These are phyloP conservation scores for Colletotrichum tofieldiae DNA, from an alignment of 2,329 filamentous ascomycete genomes.

Conservation along the genomic window DNA sequence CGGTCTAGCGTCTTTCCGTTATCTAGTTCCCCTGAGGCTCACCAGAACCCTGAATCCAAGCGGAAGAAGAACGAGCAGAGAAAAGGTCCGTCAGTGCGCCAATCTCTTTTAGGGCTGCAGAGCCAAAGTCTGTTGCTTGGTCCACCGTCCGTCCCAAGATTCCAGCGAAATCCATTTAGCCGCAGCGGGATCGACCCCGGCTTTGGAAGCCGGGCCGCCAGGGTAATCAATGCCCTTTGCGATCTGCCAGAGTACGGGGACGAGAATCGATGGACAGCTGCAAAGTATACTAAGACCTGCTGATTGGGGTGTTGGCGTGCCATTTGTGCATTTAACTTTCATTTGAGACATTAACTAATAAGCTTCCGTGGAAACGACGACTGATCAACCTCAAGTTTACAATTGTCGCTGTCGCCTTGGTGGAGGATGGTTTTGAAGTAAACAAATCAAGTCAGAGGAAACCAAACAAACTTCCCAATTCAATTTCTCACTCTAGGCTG, in stretches of 20 bases:
- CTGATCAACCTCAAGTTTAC: neutral
- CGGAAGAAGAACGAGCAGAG: neutral
- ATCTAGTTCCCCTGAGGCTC: conserved; percentile 24
- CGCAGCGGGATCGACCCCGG: conserved; percentile 36
- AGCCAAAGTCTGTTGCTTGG: conserved; percentile 33
- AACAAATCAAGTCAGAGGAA: conserved; percentile 21
- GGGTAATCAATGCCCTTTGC: conserved; percentile 34
- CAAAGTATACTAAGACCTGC: neutral
- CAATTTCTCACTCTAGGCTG: conserved; percentile 16
- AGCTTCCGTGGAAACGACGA: neutral
- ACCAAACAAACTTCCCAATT: conserved; percentile 37
- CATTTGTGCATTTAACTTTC: neutral
- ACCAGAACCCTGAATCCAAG: conserved; percentile 29
- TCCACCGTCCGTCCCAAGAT: conserved; percentile 25
- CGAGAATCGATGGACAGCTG: conserved; percentile 25
- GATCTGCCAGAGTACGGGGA: conserved; percentile 8
- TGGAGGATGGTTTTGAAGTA: conserved; percentile 8
- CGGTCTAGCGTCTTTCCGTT: conserved; percentile 14
- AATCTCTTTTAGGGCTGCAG: conserved; percentile 6
- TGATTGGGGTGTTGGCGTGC: neutral
- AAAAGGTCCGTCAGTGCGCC: conserved; percentile 14
- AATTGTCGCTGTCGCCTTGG: neutral
- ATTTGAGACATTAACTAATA: conserved; percentile 1
- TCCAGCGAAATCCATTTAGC: conserved; percentile 11
- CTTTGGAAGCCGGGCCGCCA: conserved; percentile 28